A percentile compares a stretch with the other conserved stretches of the same genome.
Evolutionary conservation across 805 yeast species (phyloP).

Genomic region (Scheffersomyces coipomensis): DNA sequence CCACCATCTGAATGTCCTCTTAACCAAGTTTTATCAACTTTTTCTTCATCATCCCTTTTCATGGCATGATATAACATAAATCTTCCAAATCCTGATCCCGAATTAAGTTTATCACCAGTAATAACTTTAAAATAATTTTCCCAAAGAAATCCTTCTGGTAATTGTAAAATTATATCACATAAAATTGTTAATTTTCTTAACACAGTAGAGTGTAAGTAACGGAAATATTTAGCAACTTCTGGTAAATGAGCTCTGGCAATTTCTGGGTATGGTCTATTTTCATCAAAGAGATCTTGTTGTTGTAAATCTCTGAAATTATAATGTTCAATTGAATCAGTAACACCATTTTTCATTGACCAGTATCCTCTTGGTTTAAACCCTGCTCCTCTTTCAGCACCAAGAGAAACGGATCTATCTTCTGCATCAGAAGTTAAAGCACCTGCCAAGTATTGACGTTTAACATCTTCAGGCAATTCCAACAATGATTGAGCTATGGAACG

Average conservation of each 20-base stretch:
- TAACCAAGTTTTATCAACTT: conserved; percentile 21
- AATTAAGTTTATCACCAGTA: conserved; percentile 15
- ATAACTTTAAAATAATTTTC: conserved; percentile 22
- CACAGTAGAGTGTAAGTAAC: conserved; percentile 15
- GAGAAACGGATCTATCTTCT: conserved; percentile 18
- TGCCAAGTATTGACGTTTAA: conserved; percentile 33
- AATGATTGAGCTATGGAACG: conserved; percentile 39
- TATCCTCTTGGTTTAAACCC: conserved; percentile 26
- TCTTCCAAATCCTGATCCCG: conserved; percentile 25
- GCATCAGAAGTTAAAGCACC: conserved; percentile 30
- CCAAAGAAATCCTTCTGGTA: conserved; percentile 24
- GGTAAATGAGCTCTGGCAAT: conserved; percentile 18
- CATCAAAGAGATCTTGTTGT: conserved; percentile 16
- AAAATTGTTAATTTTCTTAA: conserved; percentile 17
- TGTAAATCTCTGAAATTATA: conserved; percentile 23
- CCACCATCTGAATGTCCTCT: conserved; percentile 28
- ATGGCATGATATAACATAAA: conserved; percentile 23
- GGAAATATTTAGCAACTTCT: conserved; percentile 18
- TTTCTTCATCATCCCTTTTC: conserved; percentile 19
- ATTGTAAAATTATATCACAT: conserved; percentile 21
- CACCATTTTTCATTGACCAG: conserved; percentile 26
- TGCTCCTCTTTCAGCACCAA: conserved; percentile 26
- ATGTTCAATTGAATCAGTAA: conserved; percentile 20
- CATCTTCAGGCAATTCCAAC: conserved; percentile 38
- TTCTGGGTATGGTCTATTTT: conserved; percentile 19